Evolutionary conservation across 2,329 filamentous ascomycete genomes (phyloP).

Genomic region (Penicillium sp.): DNA sequence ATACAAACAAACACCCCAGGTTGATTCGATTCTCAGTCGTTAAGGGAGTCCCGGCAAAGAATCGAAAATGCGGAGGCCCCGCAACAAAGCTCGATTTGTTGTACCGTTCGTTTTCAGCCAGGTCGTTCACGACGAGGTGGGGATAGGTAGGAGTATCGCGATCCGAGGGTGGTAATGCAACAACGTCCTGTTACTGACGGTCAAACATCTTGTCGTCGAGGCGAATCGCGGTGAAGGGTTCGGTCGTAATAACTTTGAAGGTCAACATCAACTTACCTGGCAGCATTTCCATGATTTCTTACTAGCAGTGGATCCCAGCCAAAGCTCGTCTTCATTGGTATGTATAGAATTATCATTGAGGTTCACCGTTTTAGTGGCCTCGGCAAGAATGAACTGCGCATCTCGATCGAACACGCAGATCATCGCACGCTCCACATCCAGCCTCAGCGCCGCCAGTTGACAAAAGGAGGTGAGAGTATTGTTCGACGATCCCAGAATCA

Average conservation of each 20-base stretch:
- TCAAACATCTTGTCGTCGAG: neutral
- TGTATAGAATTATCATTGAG: conserved; percentile 34
- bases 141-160: conserved; percentile 23
- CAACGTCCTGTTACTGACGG: conserved; percentile 29
- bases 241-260: neutral
- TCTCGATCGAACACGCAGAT: conserved; percentile 49
- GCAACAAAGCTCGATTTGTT: conserved; percentile 37
- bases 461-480: conserved; percentile 37
- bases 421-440: conserved; percentile 39
- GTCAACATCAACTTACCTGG: conserved; percentile 27
- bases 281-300: conserved; percentile 36
- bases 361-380: conserved; percentile 45
- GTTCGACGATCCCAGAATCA: conserved; percentile 34
- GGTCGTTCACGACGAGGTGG: conserved; percentile 39
- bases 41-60: conserved; percentile 62
- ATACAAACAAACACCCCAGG: conserved; percentile 60
- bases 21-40: conserved; percentile 55
- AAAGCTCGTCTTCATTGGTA: conserved; percentile 33
- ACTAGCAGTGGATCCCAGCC: conserved; percentile 32
- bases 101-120: conserved; percentile 39
- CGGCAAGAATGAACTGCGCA: conserved; percentile 52
- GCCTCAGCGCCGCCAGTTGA: conserved; percentile 34
- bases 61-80: conserved; percentile 39
- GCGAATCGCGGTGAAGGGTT: too few relatives aligned
- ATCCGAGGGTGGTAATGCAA: conserved; percentile 30